A percentile compares a stretch with the other conserved stretches of the same genome.
These are phyloP conservation scores for Hortiboletus flavorubellus DNA, from an alignment of 768 basidiomycete species.

Conservation along the genomic window DNA sequence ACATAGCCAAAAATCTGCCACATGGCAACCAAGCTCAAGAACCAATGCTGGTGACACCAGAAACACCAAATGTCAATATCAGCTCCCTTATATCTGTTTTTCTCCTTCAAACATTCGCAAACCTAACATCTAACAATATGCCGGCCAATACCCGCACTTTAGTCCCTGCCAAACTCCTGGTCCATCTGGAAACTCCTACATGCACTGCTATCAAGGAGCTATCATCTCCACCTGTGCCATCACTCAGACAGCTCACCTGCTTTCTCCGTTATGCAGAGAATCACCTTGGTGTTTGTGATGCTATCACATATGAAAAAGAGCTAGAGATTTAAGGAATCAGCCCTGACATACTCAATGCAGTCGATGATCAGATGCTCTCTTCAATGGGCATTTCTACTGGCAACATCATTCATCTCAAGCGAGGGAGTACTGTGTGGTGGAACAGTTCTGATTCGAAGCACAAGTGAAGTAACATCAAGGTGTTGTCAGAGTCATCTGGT, in stretches of 20 bases:
- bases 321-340: background rate
- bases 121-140: background rate
- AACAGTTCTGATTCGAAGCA: too few species aligned
- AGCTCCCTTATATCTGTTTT: slow-evolving; percentile 2
- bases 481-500: too few species aligned
- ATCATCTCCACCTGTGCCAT: background rate
- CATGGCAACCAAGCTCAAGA: background rate
- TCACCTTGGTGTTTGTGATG: background rate
- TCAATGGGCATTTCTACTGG: background rate
- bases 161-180: too few species aligned
- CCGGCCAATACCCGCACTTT: background rate
- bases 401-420: slow-evolving; percentile 2
- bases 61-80: background rate
- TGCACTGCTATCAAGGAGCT: too few species aligned
- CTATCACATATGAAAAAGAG: background rate
- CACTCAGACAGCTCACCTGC: background rate
- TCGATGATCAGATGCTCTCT: too few species aligned
- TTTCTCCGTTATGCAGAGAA: slow-evolving; percentile 3
- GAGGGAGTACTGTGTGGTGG: background rate
- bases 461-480: too few species aligned
- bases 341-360: background rate
- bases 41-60: background rate
- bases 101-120: slow-evolving; percentile 1
- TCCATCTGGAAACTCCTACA: too few species aligned
- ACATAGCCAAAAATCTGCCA: background rate